These are phyloP conservation scores for Lodderomyces beijingensis DNA, from an alignment of 1,139 yeast species.

Conservation along the genomic window DNA sequence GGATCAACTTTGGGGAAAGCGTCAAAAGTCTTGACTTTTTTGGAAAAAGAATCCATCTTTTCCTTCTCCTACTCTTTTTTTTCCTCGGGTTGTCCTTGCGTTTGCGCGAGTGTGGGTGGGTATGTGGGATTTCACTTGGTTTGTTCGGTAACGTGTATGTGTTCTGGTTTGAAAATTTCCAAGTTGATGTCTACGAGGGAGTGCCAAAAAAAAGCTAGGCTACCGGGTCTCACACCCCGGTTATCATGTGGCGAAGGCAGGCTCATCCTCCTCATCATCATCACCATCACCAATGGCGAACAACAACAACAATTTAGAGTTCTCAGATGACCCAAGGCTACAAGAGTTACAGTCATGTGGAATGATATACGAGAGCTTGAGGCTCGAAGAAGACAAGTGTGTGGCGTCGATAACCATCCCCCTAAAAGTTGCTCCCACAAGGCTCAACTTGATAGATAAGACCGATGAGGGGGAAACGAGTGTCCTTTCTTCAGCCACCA, in stretches of 20 bases:
- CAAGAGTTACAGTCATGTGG: slow-evolving; percentile 46
- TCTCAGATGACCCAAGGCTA: slow-evolving; percentile 20
- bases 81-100: background rate
- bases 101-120: too few relatives aligned
- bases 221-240: too few relatives aligned
- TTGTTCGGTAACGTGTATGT: too few relatives aligned
- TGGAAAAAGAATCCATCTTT: slow-evolving; percentile 35
- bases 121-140: too few relatives aligned
- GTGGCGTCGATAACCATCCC: slow-evolving; percentile 28
- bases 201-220: too few relatives aligned
- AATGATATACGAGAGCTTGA: slow-evolving; percentile 48
- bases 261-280: too few relatives aligned
- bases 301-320: too few relatives aligned
- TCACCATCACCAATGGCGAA: too few relatives aligned
- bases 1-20: slow-evolving; percentile 88
- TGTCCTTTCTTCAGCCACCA: background rate
- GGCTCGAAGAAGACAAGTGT: slow-evolving; percentile 14
- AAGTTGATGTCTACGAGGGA: too few relatives aligned
- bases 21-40: slow-evolving; percentile 63
- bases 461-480: background rate
- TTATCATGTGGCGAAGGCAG: too few relatives aligned
- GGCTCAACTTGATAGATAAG: background rate
- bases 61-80: slow-evolving; percentile 1
- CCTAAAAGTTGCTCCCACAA: background rate
- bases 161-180: too few relatives aligned